phyloP scores from a whole-genome alignment of 2,329 filamentous ascomycete genomes.

The Hymenoscyphus linearis region DNA sequence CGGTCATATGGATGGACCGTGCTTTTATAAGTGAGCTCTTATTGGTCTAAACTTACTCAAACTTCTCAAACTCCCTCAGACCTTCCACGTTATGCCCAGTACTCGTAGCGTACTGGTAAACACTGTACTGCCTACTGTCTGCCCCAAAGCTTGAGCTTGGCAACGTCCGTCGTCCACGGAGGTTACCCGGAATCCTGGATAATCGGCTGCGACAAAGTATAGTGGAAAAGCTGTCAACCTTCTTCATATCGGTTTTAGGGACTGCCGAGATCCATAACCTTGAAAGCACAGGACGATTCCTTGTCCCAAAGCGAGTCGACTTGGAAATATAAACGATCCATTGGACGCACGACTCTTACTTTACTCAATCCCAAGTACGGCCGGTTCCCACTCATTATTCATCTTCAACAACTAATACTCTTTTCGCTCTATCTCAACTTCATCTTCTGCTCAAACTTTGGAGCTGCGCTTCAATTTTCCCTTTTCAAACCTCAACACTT shows the following conservation, averaged over 20 bases:
- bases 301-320: no score
- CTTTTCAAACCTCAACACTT: not conserved
- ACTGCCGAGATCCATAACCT: not conserved
- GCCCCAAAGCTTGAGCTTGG: not conserved
- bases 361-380: not conserved
- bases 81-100: not conserved
- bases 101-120: no score
- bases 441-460: not conserved
- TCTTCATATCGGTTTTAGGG: not conserved
- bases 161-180: no score
- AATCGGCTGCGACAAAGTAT: not conserved
- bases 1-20: not conserved
- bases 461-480: slow-evolving; percentile 1
- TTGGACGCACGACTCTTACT: not conserved
- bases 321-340: slow-evolving; percentile 2
- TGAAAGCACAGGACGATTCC: not conserved
- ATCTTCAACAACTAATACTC: not conserved
- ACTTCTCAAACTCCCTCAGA: not conserved
- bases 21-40: not conserved
- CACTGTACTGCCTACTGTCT: not conserved
- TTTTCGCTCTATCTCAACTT: not conserved
- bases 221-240: not conserved
- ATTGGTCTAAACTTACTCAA: not conserved
- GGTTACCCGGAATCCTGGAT: not conserved
- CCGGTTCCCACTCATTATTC: not conserved